phyloP scores from a whole-genome alignment of 768 basidiomycete genomes.

The Pisolithus orientalis region DNA sequence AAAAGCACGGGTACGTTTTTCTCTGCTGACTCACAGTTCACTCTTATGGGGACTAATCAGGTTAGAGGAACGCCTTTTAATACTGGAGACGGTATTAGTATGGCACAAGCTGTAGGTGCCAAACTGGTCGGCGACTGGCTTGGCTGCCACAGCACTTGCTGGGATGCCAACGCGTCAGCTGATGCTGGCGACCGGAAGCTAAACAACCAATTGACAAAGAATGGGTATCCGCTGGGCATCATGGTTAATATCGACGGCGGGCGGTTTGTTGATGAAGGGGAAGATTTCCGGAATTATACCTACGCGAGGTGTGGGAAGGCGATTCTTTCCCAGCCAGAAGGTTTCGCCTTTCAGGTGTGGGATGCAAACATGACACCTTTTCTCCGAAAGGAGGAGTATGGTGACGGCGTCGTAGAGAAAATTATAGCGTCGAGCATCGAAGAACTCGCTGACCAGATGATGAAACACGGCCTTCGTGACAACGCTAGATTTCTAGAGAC shows the following conservation, averaged over 20 bases:
- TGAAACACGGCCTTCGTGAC: conserved; percentile 40
- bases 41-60: conserved; percentile 23
- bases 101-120: conserved; percentile 48
- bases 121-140: conserved; percentile 58
- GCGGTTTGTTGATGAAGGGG: conserved; percentile 68
- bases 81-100: conserved; percentile 55
- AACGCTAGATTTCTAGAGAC: conserved; percentile 39
- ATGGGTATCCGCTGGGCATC: conserved; percentile 65
- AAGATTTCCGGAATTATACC: conserved; percentile 67
- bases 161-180: conserved; percentile 56
- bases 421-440: conserved; percentile 41
- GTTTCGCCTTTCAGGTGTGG: conserved; percentile 62
- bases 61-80: conserved; percentile 70
- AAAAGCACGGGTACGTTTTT: conserved; percentile 42
- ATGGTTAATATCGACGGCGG: conserved; percentile 55
- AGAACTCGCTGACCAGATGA: conserved; percentile 44
- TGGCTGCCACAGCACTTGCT: conserved; percentile 68
- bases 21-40: background rate
- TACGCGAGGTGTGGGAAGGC: conserved; percentile 63
- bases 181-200: conserved; percentile 49
- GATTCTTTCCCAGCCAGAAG: conserved; percentile 52
- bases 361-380: conserved; percentile 38
- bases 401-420: conserved; percentile 53
- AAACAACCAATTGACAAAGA: conserved; percentile 70
- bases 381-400: conserved; percentile 62